Evolutionary conservation across 2,329 filamentous ascomycete genomes (phyloP), one percentile per base, ranked within the genome.

Genomic region (Talaromyces sp.): DNA sequence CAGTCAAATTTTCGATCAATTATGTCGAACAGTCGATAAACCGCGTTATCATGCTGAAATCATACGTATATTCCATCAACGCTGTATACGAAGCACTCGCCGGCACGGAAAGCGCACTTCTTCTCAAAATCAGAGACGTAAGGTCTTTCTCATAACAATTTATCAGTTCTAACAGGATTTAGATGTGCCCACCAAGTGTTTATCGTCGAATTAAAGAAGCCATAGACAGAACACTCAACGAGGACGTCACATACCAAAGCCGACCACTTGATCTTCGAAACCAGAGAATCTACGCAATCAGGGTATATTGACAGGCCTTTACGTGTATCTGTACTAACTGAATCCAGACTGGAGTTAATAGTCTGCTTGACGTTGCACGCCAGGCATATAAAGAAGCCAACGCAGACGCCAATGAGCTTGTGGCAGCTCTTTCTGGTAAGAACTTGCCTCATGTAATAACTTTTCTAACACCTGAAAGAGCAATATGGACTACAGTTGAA

Each of bases 361-460:
- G 90, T 2, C 83, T 97, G 60, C 84, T 98, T 4, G 93, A 97
- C 74, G 89, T 97, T 41, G 90, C 91, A 35, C 85, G 93, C 5
- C 89, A 92, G 68, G 91, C 91, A 0, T 97, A 95, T 76, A 96
- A 95, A 67, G 93, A 98, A 71, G 86, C 89, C 1, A 95, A 88
- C 5, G 84, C 89, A 55, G 91, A 96, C 72, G 85, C 91, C 4
- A 84, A 89, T 65, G 81, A 88, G 56, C 85, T 93, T 70, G 81
- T 93, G 2, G 81, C 84, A 24, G 82, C 86, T 17, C 74, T 97
- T 11, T 84, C 84, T 63, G 80, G 90, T 89, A 73, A 59, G 77
- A 64, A 1, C 6, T 9, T 60, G 19, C 17, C 1, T 27, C 19
- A 4, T 5, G 27, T 29, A 10, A 10, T 6, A 24, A 0, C 26